Evolutionary conservation across 192 early-diverging fungal genomes (phyloP).

Genomic region (Martensiomyces pterosporus): DNA sequence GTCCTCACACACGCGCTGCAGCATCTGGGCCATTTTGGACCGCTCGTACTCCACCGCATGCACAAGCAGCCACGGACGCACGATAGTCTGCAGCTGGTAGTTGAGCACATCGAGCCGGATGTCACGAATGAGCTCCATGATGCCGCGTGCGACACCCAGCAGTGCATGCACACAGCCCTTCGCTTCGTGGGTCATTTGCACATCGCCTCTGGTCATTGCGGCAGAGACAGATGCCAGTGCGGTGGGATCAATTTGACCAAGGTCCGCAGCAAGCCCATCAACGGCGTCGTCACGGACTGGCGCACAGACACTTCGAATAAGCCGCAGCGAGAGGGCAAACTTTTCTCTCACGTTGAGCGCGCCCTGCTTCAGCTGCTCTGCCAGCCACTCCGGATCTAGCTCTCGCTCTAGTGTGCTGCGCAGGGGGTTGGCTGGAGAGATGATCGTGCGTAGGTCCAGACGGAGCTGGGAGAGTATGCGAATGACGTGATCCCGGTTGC

Average conservation of each 20-base stretch:
- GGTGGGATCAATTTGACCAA: neutral
- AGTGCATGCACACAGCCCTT: constrained; percentile 5
- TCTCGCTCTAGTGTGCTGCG: constrained; percentile 20
- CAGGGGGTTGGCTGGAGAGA: constrained; percentile 9
- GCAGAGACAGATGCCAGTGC: neutral
- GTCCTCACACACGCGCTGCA: neutral
- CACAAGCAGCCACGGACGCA: constrained; percentile 35
- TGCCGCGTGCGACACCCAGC: constrained; percentile 11
- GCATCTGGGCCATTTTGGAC: constrained; percentile 15
- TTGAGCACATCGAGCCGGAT: constrained; percentile 34
- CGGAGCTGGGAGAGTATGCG: constrained; percentile 21
- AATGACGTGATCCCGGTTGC: constrained; percentile 16
- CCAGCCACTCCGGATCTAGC: constrained; percentile 31
- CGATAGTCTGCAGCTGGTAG: constrained; percentile 28
- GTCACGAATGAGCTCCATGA: constrained; percentile 25
- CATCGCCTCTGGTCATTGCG: neutral
- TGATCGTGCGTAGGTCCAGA: constrained; percentile 21
- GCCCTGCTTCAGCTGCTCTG: constrained; percentile 7
- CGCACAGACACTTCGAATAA: constrained; percentile 31
- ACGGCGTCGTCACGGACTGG: constrained; percentile 19
- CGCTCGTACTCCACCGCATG: constrained; percentile 40
- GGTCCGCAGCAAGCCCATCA: constrained; percentile 7
- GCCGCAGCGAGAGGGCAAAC: constrained; percentile 10
- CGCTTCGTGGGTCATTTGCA: neutral
- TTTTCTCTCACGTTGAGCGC: constrained; percentile 17